These are phyloP conservation scores for Fraxinus baroniana DNA, from an alignment of 305 asterid genomes.

Conservation along the genomic window DNA sequence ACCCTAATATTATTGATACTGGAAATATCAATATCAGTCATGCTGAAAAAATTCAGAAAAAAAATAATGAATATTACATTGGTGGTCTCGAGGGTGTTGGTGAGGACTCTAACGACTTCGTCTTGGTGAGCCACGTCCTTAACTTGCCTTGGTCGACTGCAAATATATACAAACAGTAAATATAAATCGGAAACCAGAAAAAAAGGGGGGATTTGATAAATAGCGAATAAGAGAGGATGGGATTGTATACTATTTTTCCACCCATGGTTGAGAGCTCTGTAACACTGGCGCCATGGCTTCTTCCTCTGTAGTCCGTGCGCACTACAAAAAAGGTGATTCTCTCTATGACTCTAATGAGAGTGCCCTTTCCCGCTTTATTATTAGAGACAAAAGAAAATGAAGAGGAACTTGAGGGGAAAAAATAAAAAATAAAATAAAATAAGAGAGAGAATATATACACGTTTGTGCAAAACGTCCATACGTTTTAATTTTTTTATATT, in stretches of 20 bases:
- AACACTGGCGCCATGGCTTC: conserved; percentile 73
- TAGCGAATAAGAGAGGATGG: neutral
- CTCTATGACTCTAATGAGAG: neutral
- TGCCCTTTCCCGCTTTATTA: conserved; percentile 39
- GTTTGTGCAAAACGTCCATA: too few species aligned
- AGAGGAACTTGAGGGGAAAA: too few species aligned
- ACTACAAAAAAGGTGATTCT: conserved; percentile 21
- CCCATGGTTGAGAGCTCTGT: conserved; percentile 97
- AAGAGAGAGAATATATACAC: too few species aligned
- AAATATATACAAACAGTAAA: conserved; percentile 10
- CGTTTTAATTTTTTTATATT: too few species aligned
- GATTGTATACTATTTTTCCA: conserved; percentile 71
- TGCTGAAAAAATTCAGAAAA: neutral
- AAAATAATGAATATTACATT: conserved; percentile 43
- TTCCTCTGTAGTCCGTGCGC: neutral
- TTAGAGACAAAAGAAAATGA: neutral
- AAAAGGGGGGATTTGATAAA: neutral
- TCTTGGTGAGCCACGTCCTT: conserved; percentile 98
- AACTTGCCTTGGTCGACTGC: conserved; percentile 92
- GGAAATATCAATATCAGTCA: neutral
- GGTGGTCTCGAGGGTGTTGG: conserved; percentile 90
- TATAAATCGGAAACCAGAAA: neutral
- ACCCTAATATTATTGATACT: conserved; percentile 15
- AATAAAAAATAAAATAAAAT: too few species aligned
- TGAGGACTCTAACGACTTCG: conserved; percentile 94